Base-by-base conservation (phyloP, 192 early-diverging fungal species). In the Spizellomyces sp. region DNA sequence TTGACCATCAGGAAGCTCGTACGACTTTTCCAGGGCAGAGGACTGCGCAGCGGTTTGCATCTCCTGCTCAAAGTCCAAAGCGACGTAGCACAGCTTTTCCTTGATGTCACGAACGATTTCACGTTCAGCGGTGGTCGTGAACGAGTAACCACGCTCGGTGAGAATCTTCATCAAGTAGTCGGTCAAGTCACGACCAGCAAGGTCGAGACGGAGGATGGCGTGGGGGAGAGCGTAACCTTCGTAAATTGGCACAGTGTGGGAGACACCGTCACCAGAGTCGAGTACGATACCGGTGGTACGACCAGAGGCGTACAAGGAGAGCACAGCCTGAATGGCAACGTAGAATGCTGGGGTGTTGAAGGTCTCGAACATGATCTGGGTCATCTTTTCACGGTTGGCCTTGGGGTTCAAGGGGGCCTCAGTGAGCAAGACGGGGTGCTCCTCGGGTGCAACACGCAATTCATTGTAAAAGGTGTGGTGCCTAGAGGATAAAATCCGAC, bases 1-100 rank as follows among this genome's bases (percentile, higher is more conserved):
- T 62, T 85, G 83, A 27, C 85, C 85, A 67, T 99, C 96, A 67
- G 96, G 96, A 77, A 99, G 88, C 81, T 98, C 95, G 87, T 95
- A 98, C 58, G 91, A 91, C 91, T 96, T 96, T 82, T 96, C 95
- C 48, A 97, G 88, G 62, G 94, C 87, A 62, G 94, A 94, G 44
- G 95, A 96, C 65, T 88, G 90, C 76, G 87, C 88, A 65, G 95
- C 94, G 68, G 95, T 98, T 80, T 94, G 88, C 89, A 96, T 91
- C 83, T 99, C 97, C 85, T 95, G 92, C 76, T 96, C 95, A 84
- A 93, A 96, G 87, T 99, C 95, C 50, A 96, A 86, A 59, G 95
- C 95, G 77, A 96, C 95, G 81, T 98, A 98, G 85, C 95, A 94
- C 50, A 87, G 85, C 81, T 83, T 87, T 74, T 87, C 85, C 77